Percentiles rank a stretch among this genome's conserved stretches.
phyloP scores from a whole-genome alignment of 169 alveolate genomes.

The Eimeria maxima region DNA sequence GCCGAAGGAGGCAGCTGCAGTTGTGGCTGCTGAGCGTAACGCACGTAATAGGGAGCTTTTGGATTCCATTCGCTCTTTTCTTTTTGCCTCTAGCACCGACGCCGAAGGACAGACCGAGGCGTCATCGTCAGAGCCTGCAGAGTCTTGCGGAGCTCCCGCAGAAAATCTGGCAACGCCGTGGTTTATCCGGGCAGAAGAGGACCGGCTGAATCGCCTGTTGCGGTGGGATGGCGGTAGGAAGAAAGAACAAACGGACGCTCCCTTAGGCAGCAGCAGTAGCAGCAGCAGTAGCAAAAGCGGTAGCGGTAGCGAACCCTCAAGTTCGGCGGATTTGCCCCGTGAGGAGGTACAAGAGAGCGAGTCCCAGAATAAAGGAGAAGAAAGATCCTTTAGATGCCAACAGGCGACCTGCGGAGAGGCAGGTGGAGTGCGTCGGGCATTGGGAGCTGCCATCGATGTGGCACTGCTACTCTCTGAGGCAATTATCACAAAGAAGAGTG shows the following conservation, averaged over 20 bases:
- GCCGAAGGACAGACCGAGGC: not conserved
- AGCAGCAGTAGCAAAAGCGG: not conserved
- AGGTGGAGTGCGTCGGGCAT: conserved; percentile 22
- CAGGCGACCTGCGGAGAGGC: not conserved
- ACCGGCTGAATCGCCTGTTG: conserved; percentile 41
- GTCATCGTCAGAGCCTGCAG: not conserved
- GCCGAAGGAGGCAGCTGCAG: conserved; percentile 58
- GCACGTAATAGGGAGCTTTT: not conserved
- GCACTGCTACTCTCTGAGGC: conserved; percentile 72
- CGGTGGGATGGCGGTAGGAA: not conserved
- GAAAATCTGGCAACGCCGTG: conserved; percentile 25
- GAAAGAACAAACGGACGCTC: not conserved
- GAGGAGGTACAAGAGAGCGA: not conserved
- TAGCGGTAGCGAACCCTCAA: not conserved
- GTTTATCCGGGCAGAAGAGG: conserved; percentile 39
- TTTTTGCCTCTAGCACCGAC: not conserved
- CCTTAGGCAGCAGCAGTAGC: not conserved
- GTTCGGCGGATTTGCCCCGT: not conserved
- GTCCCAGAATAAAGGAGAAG: not conserved
- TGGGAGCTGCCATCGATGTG: conserved; percentile 82
- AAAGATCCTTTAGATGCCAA: not conserved
- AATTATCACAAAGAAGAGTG: conserved; percentile 35
- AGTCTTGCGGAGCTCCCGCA: not conserved
- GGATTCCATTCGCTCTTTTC: not conserved
- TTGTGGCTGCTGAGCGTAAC: conserved; percentile 31